phyloP scores from a whole-genome alignment of 2,329 filamentous ascomycete genomes.

The Fulvia fulva region DNA sequence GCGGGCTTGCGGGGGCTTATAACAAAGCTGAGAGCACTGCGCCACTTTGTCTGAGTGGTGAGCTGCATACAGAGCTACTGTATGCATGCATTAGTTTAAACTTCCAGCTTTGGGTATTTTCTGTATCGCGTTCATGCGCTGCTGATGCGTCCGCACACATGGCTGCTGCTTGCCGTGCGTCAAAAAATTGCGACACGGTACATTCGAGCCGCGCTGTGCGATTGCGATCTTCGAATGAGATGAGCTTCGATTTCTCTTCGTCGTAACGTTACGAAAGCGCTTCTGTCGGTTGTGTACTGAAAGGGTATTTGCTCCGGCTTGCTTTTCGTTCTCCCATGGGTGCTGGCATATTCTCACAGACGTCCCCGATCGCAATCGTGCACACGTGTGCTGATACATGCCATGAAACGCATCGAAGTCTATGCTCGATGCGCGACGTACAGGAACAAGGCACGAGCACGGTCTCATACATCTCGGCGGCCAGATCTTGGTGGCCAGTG shows the following conservation, averaged over 20 bases:
- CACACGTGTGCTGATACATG: constrained; percentile 3
- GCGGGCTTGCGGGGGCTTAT: constrained; percentile 8
- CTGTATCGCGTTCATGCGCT: constrained; percentile 18
- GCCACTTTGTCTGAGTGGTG: constrained; percentile 20
- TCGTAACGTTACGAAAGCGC: constrained; percentile 20
- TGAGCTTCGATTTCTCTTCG: constrained; percentile 7
- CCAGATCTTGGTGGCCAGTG: constrained; percentile 19
- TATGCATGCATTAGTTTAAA: constrained; percentile 24
- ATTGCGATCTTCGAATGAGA: constrained; percentile 18
- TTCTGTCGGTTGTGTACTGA: constrained; percentile 13
- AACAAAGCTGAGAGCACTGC: constrained; percentile 15
- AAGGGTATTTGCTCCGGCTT: constrained; percentile 18
- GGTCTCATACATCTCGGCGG: constrained; percentile 10
- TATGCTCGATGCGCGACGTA: constrained; percentile 1
- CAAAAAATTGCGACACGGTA: constrained; percentile 21
- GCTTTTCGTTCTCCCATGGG: constrained; percentile 10
- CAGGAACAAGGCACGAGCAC: constrained; percentile 4
- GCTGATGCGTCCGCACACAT: constrained; percentile 11
- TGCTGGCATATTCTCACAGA: constrained; percentile 5
- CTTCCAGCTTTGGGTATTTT: constrained; percentile 15
- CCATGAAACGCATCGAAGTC: constrained; percentile 13
- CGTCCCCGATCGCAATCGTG: background rate
- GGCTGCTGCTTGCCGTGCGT: background rate
- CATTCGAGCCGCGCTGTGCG: constrained; percentile 7
- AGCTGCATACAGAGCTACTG: constrained; percentile 25